These are phyloP conservation scores for Leucocoprinus leucothites DNA, from an alignment of 768 basidiomycete species.

Conservation along the genomic window DNA sequence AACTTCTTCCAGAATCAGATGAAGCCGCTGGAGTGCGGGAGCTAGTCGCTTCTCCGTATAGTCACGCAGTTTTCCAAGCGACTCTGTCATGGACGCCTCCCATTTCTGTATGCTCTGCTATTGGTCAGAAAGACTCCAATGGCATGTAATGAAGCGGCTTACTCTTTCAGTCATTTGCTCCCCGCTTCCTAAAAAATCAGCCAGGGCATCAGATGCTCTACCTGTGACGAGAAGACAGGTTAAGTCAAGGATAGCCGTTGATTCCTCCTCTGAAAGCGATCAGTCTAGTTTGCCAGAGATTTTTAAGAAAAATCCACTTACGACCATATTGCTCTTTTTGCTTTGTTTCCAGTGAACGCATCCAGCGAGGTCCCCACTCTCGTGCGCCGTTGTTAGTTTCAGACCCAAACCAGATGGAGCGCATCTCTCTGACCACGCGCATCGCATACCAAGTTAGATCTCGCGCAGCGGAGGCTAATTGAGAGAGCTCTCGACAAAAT, in stretches of 20 bases:
- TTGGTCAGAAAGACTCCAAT: conserved; percentile 18
- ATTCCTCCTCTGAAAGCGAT: conserved; percentile 46
- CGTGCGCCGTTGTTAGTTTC: conserved; percentile 64
- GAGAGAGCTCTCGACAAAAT: conserved; percentile 65
- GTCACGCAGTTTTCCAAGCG: conserved; percentile 70
- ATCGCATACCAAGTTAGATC: conserved; percentile 72
- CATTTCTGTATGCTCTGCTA: conserved; percentile 76
- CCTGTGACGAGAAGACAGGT: conserved; percentile 71
- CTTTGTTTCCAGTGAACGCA: conserved; percentile 58
- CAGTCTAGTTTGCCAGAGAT: conserved; percentile 10
- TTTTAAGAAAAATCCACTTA: conserved; percentile 29
- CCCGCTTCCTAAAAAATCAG: conserved; percentile 73
- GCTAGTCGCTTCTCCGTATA: conserved; percentile 65
- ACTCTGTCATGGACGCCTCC: conserved; percentile 72
- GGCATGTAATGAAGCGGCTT: conserved; percentile 19
- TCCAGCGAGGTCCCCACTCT: conserved; percentile 72
- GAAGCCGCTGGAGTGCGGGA: conserved; percentile 74
- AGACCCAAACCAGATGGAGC: conserved; percentile 68
- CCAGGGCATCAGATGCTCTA: conserved; percentile 63
- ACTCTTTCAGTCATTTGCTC: conserved; percentile 85
- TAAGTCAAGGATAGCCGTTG: conserved; percentile 67
- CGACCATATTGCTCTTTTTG: conserved; percentile 67
- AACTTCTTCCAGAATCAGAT: conserved; percentile 74
- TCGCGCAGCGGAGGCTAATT: conserved; percentile 63
- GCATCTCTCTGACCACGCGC: conserved; percentile 72